Conservation (phyloP, 1,284 basidiomycete species). For the Cystobasidiaceae sp. region DNA sequence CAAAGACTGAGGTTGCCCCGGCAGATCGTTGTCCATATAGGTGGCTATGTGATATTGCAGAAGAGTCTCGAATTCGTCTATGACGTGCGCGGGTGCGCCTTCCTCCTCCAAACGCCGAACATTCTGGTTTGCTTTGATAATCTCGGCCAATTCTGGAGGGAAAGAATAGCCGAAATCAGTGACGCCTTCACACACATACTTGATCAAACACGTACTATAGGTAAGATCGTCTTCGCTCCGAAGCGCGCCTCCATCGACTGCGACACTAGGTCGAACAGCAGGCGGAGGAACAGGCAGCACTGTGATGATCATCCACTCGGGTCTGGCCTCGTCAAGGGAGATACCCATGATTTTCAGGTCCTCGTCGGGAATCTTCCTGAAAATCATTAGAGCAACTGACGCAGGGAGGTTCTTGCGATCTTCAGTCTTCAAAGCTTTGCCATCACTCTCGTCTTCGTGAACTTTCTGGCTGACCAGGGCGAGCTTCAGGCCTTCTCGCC, state of each 20-base stretch:
- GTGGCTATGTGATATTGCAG: slow-evolving; percentile 98
- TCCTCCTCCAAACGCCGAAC: slow-evolving; percentile 92
- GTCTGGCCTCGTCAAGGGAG: slow-evolving; percentile 90
- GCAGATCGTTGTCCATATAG: slow-evolving; percentile 99
- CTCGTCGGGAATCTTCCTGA: slow-evolving; percentile 85
- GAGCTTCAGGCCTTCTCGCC: slow-evolving; percentile 93
- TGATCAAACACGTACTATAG: slow-evolving; percentile 65
- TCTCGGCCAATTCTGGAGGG: slow-evolving; percentile 69
- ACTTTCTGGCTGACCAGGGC: slow-evolving; percentile 92
- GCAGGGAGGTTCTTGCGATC: slow-evolving; percentile 31
- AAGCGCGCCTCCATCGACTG: slow-evolving; percentile 92
- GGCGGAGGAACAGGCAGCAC: slow-evolving; percentile 97
- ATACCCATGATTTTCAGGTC: slow-evolving; percentile 90
- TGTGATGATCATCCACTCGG: slow-evolving; percentile 99
- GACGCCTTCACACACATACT: too few relatives aligned
- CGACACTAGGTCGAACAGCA: slow-evolving; percentile 94
- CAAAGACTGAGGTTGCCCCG: slow-evolving; percentile 92
- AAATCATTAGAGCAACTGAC: slow-evolving; percentile 56
- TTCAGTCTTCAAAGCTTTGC: slow-evolving; percentile 29
- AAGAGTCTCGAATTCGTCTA: slow-evolving; percentile 92
- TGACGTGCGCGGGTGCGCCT: slow-evolving; percentile 92
- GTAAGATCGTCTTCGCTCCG: slow-evolving; percentile 98
- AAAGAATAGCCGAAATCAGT: neutral
- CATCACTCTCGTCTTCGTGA: slow-evolving; percentile 71
- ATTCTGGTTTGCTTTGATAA: slow-evolving; percentile 90